A percentile compares a stretch with the other conserved stretches of the same genome.
Conservation (phyloP, 2,329 filamentous ascomycete species). For the Phialemoniopsis sp. region DNA sequence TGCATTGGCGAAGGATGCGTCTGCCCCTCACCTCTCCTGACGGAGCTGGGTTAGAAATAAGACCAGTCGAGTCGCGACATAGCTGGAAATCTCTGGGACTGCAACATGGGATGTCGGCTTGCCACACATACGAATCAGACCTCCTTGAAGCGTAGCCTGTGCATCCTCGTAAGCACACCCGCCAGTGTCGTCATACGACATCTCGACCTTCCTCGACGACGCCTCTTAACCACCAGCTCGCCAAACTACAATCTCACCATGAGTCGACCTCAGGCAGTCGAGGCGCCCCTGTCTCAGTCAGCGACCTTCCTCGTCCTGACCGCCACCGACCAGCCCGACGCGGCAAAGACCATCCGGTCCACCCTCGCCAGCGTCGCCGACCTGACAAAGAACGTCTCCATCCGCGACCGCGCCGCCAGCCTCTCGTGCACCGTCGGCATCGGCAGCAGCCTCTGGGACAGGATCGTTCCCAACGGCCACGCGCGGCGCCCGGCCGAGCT, state of each 20-base stretch:
- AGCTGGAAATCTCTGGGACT: no score
- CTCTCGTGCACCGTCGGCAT: conserved; percentile 52
- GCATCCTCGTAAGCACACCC: no score
- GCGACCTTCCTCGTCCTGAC: conserved; percentile 51
- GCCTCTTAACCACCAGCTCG: conserved; percentile 9
- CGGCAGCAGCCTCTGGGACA: conserved; percentile 47
- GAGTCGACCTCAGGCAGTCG: conserved; percentile 39
- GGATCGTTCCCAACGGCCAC: conserved; percentile 25
- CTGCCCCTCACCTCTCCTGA: no score
- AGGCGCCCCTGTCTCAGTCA: conserved; percentile 44
- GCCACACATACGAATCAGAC: no score
- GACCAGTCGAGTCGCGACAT: no score
- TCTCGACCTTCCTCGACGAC: no score
- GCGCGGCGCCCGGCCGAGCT: conserved; percentile 43
- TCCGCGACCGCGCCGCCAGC: conserved; percentile 39
- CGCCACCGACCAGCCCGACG: conserved; percentile 23
- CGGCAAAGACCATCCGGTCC: conserved; percentile 35
- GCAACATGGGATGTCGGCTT: no score
- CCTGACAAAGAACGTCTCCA: conserved; percentile 47
- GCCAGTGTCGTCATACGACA: no score
- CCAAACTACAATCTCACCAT: conserved; percentile 28
- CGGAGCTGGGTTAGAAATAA: no score
- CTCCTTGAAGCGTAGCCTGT: no score
- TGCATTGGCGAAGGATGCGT: no score
- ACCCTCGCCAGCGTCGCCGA: conserved; percentile 36